Base-by-base conservation (phyloP, 306 rosid species). In the Echinosophora koreensis region DNA sequence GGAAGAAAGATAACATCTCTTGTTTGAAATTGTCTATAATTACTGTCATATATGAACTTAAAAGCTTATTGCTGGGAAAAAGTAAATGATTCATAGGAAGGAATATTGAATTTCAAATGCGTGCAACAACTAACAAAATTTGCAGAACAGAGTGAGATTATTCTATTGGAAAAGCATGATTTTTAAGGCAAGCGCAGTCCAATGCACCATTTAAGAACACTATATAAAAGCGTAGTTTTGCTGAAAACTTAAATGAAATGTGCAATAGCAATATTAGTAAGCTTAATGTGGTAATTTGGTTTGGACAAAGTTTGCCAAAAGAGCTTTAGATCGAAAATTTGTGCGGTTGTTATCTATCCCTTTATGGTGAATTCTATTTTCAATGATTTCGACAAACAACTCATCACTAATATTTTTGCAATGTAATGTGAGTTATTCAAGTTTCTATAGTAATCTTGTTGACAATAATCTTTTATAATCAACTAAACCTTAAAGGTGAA, bases 31-130 rank as follows among this genome's bases (percentile, higher is more conserved):
- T 27, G 58, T 67, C 18, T 66, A 2, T 30, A 22, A 16, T 16
- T 3, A 17, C 37, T 12, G 15, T 39, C 50, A 63, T 63, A 63
- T 63, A 63, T 38, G 50, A 63, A 63, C 69, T 8, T 47, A 63
- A 38, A 16, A 34, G 13, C 5, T 35, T 34, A 4, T 5, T 8
- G 9, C 17, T 13, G 18, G 35, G 5, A 30, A 32, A 59, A 13
- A 17, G 41, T 59, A 22, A 27, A 27, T 32, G 41, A 59, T 27
- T 57, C 10, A 13, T 32, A 5, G 16, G 66, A 13, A 59, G 41
- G 10, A 37, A 12, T 59, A 3, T 41, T 30, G 15, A 59, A 59
- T 59, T 58, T 32, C 41, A 59, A 30, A 30, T 59, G 41, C 41
- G 66, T 59, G 11, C 2, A 17, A 12, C 13, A 12, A 5, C 5